Base-by-base conservation (phyloP, 129 eudicot species). In the Calendula officinalis region DNA sequence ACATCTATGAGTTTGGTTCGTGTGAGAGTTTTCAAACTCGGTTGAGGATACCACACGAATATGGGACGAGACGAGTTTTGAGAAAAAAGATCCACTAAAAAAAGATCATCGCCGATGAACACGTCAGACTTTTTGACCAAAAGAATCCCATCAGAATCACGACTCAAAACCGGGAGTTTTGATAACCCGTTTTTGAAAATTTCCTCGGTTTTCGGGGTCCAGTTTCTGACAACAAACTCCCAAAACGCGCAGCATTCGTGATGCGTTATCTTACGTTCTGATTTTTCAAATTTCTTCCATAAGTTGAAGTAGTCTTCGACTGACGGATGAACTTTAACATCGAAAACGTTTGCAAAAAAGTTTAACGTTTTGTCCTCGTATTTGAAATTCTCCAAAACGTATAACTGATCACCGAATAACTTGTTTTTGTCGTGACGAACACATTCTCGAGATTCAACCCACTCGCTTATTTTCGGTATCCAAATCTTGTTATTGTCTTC, bases 21-120 rank as follows among this genome's bases (percentile, higher is more conserved):
- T 3, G 80, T 78, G 10, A 78, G 32, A 12, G 79, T 49, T 47
- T 41, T 70, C 45, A 48, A 7, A 44, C 66, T 78, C 13, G 62
- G 73, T 37, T 64, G 75, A 34, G 87, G 91, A 56, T 64, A 78
- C 91, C 87, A 85, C 6, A 69, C 78, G 54, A 85, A 85, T 1
- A 85, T 64, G 0, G 78, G 69, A 10, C 32, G 66, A 32, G 67
- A 38, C 37, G 74, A 64, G n/a, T 57, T 56, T 43, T 75, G 74
- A 0, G 30, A 22, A 13, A 85, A 81, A 9, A 78, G 78, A 41
- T 81, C 84, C 56, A 59, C 72, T 36, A 81, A 41, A 6, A 69
- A 62, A 22, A 85, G 78, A 73, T 85, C 87, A 63, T 85, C 91
- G 0, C 76, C 82, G 27, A 85, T 72, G 51, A 85, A 81, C 0